These are phyloP conservation scores for Talaromyces sp. DNA, from an alignment of 2,329 filamentous ascomycete species.

Conservation along the genomic window DNA sequence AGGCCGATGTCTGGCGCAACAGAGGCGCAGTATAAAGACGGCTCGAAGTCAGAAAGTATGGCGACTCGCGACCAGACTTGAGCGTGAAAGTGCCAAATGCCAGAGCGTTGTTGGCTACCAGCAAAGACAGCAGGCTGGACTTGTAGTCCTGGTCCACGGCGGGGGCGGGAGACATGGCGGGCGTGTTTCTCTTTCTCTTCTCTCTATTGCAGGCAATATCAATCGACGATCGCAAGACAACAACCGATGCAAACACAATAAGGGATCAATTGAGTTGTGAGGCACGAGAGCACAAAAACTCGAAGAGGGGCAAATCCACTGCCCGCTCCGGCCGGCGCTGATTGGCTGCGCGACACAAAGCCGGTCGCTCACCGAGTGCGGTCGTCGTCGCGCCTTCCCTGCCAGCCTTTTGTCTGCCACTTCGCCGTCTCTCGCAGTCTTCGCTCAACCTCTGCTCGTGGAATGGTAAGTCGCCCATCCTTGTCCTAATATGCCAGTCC, in stretches of 20 bases:
- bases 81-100: constrained; percentile 56
- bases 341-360: constrained; percentile 1
- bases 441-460: neutral
- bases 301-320: constrained; percentile 3
- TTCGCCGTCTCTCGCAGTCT: neutral
- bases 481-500: neutral
- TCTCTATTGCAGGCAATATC: neutral
- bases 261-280: neutral
- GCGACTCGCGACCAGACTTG: constrained; percentile 84
- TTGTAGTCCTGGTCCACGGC: constrained; percentile 31
- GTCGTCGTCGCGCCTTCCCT: neutral
- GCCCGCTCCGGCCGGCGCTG: neutral
- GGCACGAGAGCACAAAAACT: neutral
- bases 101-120: constrained; percentile 36
- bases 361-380: constrained; percentile 11
- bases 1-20: constrained; percentile 69
- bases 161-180: constrained; percentile 21
- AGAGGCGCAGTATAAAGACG: constrained; percentile 79
- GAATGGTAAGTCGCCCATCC: neutral
- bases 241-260: neutral
- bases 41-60: constrained; percentile 97
- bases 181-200: neutral
- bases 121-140: constrained; percentile 30
- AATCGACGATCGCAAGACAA: neutral
- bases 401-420: neutral